Evolutionary conservation across 1,284 basidiomycete species (phyloP).

Genomic region (Cutaneotrichosporon arboriforme): DNA sequence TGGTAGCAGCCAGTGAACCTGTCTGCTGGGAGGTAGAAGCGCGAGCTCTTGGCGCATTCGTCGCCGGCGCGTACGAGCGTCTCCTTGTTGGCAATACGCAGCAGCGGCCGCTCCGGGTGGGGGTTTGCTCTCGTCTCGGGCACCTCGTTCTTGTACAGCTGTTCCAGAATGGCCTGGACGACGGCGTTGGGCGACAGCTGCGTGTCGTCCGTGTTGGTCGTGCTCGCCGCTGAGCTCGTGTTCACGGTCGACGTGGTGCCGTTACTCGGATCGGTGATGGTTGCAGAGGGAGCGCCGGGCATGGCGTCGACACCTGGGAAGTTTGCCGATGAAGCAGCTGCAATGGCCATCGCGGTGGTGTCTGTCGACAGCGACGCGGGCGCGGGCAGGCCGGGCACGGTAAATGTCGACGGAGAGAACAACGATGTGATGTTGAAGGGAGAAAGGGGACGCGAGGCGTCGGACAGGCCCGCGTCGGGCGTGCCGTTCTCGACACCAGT

Average conservation of each 20-base stretch:
- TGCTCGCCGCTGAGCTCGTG: constrained; percentile 1
- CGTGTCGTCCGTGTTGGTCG: neutral
- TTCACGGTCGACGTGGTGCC: constrained; percentile 6
- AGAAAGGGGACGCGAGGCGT: constrained; percentile 23
- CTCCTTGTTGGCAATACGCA: constrained; percentile 30
- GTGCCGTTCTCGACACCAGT: neutral
- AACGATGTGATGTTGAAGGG: constrained; percentile 33
- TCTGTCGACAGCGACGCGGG: constrained; percentile 13
- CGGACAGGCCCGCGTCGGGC: constrained; percentile 2
- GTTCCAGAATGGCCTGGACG: constrained; percentile 31
- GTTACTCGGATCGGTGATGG: constrained; percentile 2
- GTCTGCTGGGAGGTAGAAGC: constrained; percentile 42
- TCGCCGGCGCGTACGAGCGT: constrained; percentile 11
- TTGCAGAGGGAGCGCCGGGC: neutral
- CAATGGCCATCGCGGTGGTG: constrained; percentile 17
- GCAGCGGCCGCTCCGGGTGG: constrained; percentile 44
- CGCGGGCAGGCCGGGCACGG: constrained; percentile 3
- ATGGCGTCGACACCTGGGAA: no score
- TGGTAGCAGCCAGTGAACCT: constrained; percentile 49
- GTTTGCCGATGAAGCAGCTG: neutral
- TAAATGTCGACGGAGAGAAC: constrained; percentile 34
- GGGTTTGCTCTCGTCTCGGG: constrained; percentile 39
- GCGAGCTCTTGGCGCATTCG: constrained; percentile 11
- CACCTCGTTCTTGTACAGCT: constrained; percentile 37
- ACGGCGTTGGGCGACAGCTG: constrained; percentile 10